Base-by-base conservation (phyloP, 768 basidiomycete species). In the Boletus rubropictus region DNA sequence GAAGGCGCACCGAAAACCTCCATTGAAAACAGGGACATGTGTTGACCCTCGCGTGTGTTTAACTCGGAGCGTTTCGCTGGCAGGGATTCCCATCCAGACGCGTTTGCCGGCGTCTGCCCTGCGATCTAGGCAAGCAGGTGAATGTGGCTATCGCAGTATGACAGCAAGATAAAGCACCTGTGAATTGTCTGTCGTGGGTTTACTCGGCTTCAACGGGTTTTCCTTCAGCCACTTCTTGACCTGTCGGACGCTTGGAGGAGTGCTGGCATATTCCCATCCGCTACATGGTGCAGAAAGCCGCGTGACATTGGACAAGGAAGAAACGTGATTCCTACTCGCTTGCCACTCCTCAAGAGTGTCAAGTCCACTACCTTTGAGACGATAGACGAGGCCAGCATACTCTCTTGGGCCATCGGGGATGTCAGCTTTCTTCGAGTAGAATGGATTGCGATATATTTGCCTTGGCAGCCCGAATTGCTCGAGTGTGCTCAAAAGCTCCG, bases 191-290 rank as follows among this genome's bases (percentile, higher is more conserved):
- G 58, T 63, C 33, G 34, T 51, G 37, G 53, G 57, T 40, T 55
- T 58, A 22, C 36, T 50, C 22, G 39, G 25, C 28, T 17, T 50
- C n/a, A 46, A 36, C 28, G 59, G 49, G 24, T 57, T 59, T 56
- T 55, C 57, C 42, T 58, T 57, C 38, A 89, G 60, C 80, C 84
- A 89, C 36, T 62, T 64, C 36, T 72, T 74, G 3, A 78, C 72
- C 59, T 81, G 72, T 53, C 66, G 73, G 20, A 70, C 61, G 48
- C 76, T 80, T 0, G 90, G 90, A 0, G 93, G 88, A 46, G 62
- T 60, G 42, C 78, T 72, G 0, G 81, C 83, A 66, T 84, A 94
- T 56, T 93, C 90, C 92, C 90, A 94, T 5, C 88, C 88, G 21
- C 69, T 64, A 36, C 32, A 81, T 60, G 50, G 69, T 64, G 4